Evolutionary conservation across 164 flowering plant species (phyloP).

Genomic region (Vitis rotundifolia): DNA sequence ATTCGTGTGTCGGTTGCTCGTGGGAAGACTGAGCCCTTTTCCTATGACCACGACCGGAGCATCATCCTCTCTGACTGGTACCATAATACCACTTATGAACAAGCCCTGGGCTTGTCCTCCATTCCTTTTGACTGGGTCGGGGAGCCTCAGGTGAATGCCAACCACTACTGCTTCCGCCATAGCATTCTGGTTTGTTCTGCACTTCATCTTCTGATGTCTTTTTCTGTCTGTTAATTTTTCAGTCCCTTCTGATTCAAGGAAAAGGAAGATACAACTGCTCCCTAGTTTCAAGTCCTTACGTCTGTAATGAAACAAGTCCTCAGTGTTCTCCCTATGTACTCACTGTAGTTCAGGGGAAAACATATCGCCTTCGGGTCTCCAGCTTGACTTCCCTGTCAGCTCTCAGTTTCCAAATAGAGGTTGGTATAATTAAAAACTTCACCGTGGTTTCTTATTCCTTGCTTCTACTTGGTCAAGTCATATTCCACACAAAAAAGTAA

Average conservation of each 20-base stretch:
- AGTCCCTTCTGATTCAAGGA: conserved; percentile 91
- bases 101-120: conserved; percentile 68
- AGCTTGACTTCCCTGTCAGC: conserved; percentile 81
- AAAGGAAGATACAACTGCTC: conserved; percentile 78
- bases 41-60: conserved; percentile 71
- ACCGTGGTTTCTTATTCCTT: no score
- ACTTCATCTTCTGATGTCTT: neutral
- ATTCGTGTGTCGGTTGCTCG: conserved; percentile 57
- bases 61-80: conserved; percentile 88
- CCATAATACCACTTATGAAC: conserved; percentile 69
- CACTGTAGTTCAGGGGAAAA: conserved; percentile 75
- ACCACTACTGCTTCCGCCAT: no score
- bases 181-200: neutral
- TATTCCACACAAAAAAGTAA: no score
- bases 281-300: conserved; percentile 6
- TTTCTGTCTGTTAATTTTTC: conserved; percentile 15
- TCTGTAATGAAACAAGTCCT: conserved; percentile 58
- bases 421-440: conserved; percentile 1
- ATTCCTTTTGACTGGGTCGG: conserved; percentile 74
- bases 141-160: conserved; percentile 72
- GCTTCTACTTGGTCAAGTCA: neutral
- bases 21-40: conserved; percentile 67
- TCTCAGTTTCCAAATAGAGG: conserved; percentile 80
- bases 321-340: conserved; percentile 61
- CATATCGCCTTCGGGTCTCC: conserved; percentile 64